Evolutionary conservation across 2,329 filamentous ascomycete species (phyloP), one percentile per base, ranked within the genome.

Genomic region (Aureobasidium melanogenum): DNA sequence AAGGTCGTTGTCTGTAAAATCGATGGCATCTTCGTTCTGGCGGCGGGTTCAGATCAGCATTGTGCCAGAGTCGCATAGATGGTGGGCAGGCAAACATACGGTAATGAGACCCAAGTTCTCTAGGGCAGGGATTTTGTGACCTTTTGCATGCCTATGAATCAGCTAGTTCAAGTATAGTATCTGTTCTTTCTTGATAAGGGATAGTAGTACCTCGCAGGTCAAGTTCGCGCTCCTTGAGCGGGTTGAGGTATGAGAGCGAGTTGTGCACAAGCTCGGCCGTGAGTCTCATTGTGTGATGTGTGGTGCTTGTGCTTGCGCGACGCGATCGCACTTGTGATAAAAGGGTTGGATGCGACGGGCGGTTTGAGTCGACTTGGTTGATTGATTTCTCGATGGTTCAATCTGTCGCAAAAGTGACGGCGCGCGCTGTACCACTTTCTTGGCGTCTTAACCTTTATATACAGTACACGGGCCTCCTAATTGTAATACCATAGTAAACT

Each of bases 1-100:
- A 71, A 99, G 93, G 76, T 97, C 92, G 76, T 99, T 99, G 81
- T 99, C 94, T 75, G 94, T 97, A 70, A 99, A 87, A 79, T 99
- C 94, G 81, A 99, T 95, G 67, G 90, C 87, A 80, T 97, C 94
- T 83, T 95, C 91, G 69, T 92, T 90, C 90, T 95, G 69, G 17
- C 9, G 17, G 38, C 26, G 55, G 51, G 50, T 54, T 3, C 32
- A 5, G 32, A 32, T 66, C 47, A 62, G 47, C 46, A 17, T n/a
- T 19, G 14, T 24, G 36, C 12, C 17, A 1, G 26, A 8, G n/a
- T 26, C 14, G 46, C 15, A 12, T 22, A 5, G 15, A 19, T 3
- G 7, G 32, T 14, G 41, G 12, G 55, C 43, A 22, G 9, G 19
- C 19, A 36, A 56, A 85, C 88, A 73, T 79, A 96, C 91, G 72